Base-by-base conservation (phyloP, 2,329 filamentous ascomycete genomes). In the Fusarium hainanense region DNA sequence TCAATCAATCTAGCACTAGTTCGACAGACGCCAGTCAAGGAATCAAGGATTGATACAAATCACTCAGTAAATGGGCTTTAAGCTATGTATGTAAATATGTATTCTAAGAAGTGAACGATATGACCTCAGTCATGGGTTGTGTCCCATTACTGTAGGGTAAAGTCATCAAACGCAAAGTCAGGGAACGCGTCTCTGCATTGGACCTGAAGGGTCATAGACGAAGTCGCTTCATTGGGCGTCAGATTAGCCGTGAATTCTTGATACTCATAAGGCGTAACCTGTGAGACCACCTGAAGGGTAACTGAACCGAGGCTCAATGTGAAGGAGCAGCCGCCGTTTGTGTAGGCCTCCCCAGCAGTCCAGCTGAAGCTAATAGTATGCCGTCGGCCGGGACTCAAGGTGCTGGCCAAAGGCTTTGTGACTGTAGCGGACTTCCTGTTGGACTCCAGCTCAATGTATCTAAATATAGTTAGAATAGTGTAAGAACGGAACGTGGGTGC, bases 81-180 rank as follows among this genome's bases (percentile, higher is more conserved):
- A 32, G 30, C 4, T 28, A 28, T 28, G 11, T 28, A 28, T 13
- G 0, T 28, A 28, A 7, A 28, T 28, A 28, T 28, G 11, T 28
- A 13, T 28, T 13, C 2, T 12, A 28, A 28, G 27, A 28, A 28
- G 5, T 13, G 27, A 28, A 28, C 7, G 2, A 28, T 28, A 2
- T 11, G 4, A 0, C 16, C 3, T 11, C 34, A n/a, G 5, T 1
- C 9, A n/a, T 37, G 16, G 4, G 5, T 4, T 37, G 16, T 3
- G 5, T 0, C 9, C 1, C 0, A 37, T 6, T 50, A 48, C 14
- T 58, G 28, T 0, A 61, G 56, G 0, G 5, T 4, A 20, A 63
- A 54, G 32, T 62, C 59, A 5, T 63, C 59, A 1, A 63, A 46
- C 0, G 5, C n/a, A 8, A 63, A 63, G 21, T 54, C 41, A 14